Conservation (phyloP, 176 grass and related monocot genomes). For the Carex kokanica region DNA sequence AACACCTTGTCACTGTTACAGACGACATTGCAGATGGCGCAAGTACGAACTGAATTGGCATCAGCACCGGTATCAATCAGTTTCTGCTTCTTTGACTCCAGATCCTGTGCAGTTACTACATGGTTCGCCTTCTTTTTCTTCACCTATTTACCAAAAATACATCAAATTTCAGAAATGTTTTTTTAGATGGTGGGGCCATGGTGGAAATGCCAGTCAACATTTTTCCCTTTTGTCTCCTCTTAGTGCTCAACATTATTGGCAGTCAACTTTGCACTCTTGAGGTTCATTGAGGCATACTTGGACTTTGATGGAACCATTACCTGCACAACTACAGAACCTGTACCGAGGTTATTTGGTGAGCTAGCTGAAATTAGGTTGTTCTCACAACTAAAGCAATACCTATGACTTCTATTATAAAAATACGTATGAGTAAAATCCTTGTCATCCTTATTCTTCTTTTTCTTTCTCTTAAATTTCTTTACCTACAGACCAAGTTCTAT, state of each 20-base stretch:
- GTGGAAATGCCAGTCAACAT: not conserved
- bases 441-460: not conserved
- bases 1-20: constrained; percentile 33
- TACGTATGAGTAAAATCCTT: not conserved
- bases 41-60: constrained; percentile 18
- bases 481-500: not conserved
- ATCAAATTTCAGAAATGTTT: not conserved
- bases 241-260: not conserved
- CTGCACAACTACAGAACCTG: not conserved
- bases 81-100: constrained; percentile 34
- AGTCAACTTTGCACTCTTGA: not conserved
- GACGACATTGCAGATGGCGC: constrained; percentile 31
- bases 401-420: not conserved
- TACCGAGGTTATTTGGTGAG: not conserved
- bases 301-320: not conserved
- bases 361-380: not conserved
- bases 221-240: not conserved
- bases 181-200: not conserved
- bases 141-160: constrained; percentile 1
- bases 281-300: not conserved
- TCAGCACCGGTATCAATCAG: constrained; percentile 24
- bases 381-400: not conserved
- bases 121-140: constrained; percentile 9
- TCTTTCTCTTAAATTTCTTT: not conserved
- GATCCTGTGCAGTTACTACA: constrained; percentile 8